A percentile compares a stretch with the other conserved stretches of the same genome.
Conservation (phyloP, 768 basidiomycete species). For the Termitomyces sp. region DNA sequence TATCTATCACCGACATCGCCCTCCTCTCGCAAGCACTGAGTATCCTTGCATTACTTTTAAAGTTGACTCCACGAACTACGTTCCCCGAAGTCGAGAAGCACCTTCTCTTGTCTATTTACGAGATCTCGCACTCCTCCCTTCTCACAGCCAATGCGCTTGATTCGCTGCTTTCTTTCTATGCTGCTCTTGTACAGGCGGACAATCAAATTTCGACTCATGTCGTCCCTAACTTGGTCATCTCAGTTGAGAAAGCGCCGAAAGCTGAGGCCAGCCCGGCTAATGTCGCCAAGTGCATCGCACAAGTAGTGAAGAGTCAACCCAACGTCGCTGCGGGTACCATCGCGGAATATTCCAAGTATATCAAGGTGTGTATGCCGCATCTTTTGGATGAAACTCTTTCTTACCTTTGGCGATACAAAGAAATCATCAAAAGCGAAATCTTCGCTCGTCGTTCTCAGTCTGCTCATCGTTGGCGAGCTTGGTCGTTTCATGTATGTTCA, state of each 20-base stretch:
- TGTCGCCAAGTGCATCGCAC: slow-evolving; percentile 82
- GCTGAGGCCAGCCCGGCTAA: slow-evolving; percentile 59
- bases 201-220: slow-evolving; percentile 78
- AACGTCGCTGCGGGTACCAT: slow-evolving; percentile 79
- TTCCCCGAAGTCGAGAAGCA: slow-evolving; percentile 79
- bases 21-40: slow-evolving; percentile 71
- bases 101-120: slow-evolving; percentile 61
- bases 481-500: slow-evolving; percentile 79
- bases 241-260: slow-evolving; percentile 63
- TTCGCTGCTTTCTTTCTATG: slow-evolving; percentile 78
- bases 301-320: slow-evolving; percentile 70
- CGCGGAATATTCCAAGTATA: slow-evolving; percentile 75
- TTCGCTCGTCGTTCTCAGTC: slow-evolving; percentile 71
- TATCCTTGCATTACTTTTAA: slow-evolving; percentile 65
- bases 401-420: slow-evolving; percentile 23
- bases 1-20: slow-evolving; percentile 74
- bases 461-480: slow-evolving; percentile 89
- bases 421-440: slow-evolving; percentile 61
- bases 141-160: slow-evolving; percentile 79
- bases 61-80: slow-evolving; percentile 59
- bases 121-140: slow-evolving; percentile 74
- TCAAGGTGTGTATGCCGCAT: slow-evolving; percentile 55
- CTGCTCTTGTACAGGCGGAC: slow-evolving; percentile 79
- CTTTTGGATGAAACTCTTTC: background rate
- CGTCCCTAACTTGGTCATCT: slow-evolving; percentile 68